phyloP scores from a whole-genome alignment of 192 early-diverging fungal genomes.

The Umbelopsis vinacea region DNA sequence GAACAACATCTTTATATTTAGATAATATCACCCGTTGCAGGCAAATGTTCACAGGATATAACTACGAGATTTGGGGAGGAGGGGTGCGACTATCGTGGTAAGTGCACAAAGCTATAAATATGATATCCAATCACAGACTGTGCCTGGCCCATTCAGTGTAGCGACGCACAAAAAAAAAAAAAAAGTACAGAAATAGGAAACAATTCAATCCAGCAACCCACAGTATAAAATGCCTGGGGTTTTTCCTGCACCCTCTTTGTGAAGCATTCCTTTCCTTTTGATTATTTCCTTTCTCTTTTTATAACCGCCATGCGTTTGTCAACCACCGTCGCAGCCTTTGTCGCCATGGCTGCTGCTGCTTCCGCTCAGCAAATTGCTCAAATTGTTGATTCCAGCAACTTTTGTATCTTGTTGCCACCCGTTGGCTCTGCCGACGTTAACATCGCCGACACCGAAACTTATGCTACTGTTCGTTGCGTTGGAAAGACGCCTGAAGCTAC shows the following conservation, averaged over 20 bases:
- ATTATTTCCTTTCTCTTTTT: neutral
- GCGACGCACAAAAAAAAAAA: neutral
- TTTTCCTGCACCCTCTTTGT: neutral
- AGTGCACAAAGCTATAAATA: constrained; percentile 8
- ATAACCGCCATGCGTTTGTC: constrained; percentile 1
- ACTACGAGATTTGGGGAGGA: no score
- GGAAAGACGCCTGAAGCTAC: constrained; percentile 38
- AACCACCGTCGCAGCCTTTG: neutral
- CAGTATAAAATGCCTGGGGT: neutral
- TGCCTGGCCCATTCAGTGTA: constrained; percentile 1
- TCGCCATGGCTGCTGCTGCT: neutral
- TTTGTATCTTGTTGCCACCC: constrained; percentile 49
- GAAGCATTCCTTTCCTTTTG: neutral
- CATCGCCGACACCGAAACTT: constrained; percentile 46
- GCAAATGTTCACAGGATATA: no score
- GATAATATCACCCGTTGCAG: no score
- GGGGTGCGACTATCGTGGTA: neutral
- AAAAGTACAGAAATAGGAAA: constrained; percentile 13
- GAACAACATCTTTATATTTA: no score
- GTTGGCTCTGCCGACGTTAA: constrained; percentile 30
- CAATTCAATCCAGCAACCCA: neutral
- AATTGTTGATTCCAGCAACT: constrained; percentile 37
- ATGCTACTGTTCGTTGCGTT: constrained; percentile 51
- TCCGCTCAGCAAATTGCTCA: constrained; percentile 32
- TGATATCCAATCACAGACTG: constrained; percentile 1